Conservation (phyloP, 495 filamentous ascomycete genomes). For the Hypoxylon rickii region DNA sequence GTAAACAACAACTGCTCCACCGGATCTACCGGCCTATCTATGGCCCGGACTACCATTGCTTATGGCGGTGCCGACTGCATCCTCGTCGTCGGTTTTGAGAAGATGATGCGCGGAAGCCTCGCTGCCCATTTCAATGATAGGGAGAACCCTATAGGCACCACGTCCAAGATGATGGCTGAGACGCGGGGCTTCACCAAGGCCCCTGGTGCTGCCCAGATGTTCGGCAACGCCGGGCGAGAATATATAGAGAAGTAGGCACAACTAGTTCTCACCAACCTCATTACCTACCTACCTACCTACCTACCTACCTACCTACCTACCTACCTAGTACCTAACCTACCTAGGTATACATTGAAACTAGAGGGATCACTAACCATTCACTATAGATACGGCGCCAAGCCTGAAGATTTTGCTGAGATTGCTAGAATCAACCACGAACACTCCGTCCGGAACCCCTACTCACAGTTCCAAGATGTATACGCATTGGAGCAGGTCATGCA, state of each 20-base stretch:
- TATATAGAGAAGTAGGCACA: constrained; percentile 86
- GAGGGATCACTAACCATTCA: constrained; percentile 14
- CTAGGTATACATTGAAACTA: too few relatives aligned
- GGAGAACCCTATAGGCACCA: constrained; percentile 72
- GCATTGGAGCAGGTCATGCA: constrained; percentile 82
- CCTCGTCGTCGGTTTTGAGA: constrained; percentile 93
- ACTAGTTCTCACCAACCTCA: background rate
- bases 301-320: background rate
- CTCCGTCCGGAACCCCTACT: constrained; percentile 91
- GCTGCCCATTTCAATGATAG: constrained; percentile 81
- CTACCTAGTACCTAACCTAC: too few relatives aligned
- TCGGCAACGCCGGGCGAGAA: constrained; percentile 91
- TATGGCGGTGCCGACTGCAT: constrained; percentile 83
- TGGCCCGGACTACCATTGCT: constrained; percentile 81
- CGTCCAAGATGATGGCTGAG: constrained; percentile 76
- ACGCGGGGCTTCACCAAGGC: constrained; percentile 80
- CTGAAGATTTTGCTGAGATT: constrained; percentile 94
- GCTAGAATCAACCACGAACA: constrained; percentile 93
- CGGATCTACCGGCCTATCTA: constrained; percentile 82
- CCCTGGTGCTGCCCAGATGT: constrained; percentile 88
- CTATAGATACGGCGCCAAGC: constrained; percentile 73
- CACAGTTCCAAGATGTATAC: constrained; percentile 93
- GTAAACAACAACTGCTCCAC: constrained; percentile 99
- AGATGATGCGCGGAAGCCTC: constrained; percentile 92
- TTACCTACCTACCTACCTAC: background rate